Evolutionary conservation across 176 grass and related monocot genomes (phyloP), one percentile per base, ranked within the genome.

Genomic region (Aegilops sharonensis): DNA sequence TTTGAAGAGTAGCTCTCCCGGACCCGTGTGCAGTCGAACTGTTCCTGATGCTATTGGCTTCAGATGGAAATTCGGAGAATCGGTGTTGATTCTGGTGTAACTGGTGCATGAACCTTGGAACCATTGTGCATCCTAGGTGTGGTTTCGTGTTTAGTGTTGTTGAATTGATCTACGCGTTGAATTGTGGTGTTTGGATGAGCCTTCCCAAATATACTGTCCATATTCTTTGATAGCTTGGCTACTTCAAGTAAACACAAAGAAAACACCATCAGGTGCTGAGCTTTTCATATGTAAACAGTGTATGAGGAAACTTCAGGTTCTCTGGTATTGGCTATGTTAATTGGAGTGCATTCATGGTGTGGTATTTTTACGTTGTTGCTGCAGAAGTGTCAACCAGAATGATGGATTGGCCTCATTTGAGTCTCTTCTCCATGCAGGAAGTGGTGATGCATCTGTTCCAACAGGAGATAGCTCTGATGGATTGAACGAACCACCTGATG

Each of bases 361-460:
- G 1, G 10, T 43, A 17, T 23, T 48, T 68, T 13, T n/a, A 11
- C 34, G 78, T 66, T 66, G 14, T 57, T 75, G 9, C 73, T 36
- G 31, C 20, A 9, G 48, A 68, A 52, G 30, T 91, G 14, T 52
- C 42, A 78, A 48, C 14, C 64, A 29, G 45, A 73, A 61, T 36
- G 64, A 3, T 70, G 23, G 20, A 0, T 23, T 78, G 48, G 9
- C 11, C 29, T 72, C 20, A 71, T 11, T 62, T 80, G 18, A 72
- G 23, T 81, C 11, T 50, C 31, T 57, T 88, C 11, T 48, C 65
- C 78, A 64, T 77, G 79, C 65, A 98, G 95, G 90, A 85, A 82
- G 88, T 34, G 75, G 40, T 30, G 89, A 92, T 79, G 80, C 95
- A 62, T 85, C 91, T 67, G 72, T 48, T 65, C 90, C 96, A 11